These are phyloP conservation scores for Colletotrichum acutatum DNA, from an alignment of 2,329 filamentous ascomycete species.

Conservation along the genomic window DNA sequence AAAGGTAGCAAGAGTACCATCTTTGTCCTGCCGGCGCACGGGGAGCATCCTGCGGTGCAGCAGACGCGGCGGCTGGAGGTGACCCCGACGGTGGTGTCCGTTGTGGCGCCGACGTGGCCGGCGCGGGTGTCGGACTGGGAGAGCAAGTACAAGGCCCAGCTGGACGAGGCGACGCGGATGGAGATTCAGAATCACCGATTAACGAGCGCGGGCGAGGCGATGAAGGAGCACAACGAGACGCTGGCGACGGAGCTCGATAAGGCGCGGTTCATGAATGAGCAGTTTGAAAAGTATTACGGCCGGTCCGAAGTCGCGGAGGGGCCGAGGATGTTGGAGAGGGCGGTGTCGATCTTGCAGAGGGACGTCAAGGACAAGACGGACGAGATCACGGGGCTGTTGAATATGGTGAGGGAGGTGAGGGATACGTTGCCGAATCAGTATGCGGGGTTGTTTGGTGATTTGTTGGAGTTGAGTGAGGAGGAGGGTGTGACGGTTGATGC, in stretches of 20 bases:
- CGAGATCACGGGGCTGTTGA: not conserved
- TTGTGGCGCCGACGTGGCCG: slow-evolving; percentile 41
- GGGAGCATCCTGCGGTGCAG: slow-evolving; percentile 55
- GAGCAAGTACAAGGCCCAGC: slow-evolving; percentile 37
- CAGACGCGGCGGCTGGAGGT: slow-evolving; percentile 57
- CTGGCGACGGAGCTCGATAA: slow-evolving; percentile 28
- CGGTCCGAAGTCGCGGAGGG: not conserved
- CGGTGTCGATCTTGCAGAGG: not conserved
- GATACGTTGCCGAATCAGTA: not conserved
- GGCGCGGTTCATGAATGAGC: slow-evolving; percentile 8
- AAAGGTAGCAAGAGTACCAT: slow-evolving; percentile 55
- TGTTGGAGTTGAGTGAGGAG: not conserved
- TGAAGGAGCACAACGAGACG: slow-evolving; percentile 28
- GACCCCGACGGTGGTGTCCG: slow-evolving; percentile 51
- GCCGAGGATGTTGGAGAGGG: slow-evolving; percentile 7
- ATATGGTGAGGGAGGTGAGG: not conserved
- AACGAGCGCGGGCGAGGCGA: slow-evolving; percentile 32
- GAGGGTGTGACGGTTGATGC: not conserved
- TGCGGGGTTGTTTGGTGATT: not conserved
- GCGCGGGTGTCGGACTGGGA: slow-evolving; percentile 47
- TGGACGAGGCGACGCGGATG: slow-evolving; percentile 38
- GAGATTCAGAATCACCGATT: slow-evolving; percentile 29
- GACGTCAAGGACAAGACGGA: slow-evolving; percentile 2
- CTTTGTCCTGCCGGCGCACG: slow-evolving; percentile 63
- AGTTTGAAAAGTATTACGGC: slow-evolving; percentile 31